Evolutionary conservation across 495 filamentous ascomycete genomes (phyloP).

Genomic region (Lepidopterella palustris): DNA sequence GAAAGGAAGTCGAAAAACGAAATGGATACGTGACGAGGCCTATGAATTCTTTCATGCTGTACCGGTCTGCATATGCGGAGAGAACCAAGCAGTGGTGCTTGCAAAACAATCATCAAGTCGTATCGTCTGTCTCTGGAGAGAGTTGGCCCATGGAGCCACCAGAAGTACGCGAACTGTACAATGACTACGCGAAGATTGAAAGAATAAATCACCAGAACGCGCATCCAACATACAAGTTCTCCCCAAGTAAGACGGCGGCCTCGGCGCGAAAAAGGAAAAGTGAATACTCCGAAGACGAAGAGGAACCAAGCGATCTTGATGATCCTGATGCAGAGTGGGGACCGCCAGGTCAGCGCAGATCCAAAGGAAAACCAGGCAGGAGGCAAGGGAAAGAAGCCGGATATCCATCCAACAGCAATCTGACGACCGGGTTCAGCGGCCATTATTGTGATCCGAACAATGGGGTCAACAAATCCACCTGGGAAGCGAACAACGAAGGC

Average conservation of each 20-base stretch:
- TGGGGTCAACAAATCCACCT: constrained; percentile 47
- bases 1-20: constrained; percentile 57
- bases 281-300: constrained; percentile 27
- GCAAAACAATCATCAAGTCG: constrained; percentile 91
- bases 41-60: constrained; percentile 99
- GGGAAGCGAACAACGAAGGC: constrained; percentile 56
- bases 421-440: constrained; percentile 9
- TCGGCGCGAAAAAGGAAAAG: constrained; percentile 48
- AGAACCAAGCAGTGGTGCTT: constrained; percentile 73
- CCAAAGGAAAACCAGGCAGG: constrained; percentile 2
- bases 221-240: constrained; percentile 93
- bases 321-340: constrained; percentile 32
- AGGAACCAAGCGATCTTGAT: constrained; percentile 27
- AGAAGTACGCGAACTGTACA: constrained; percentile 69
- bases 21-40: constrained; percentile 81
- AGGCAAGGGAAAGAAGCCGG: constrained; percentile 3
- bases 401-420: constrained; percentile 5
- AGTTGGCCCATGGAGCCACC: constrained; percentile 81
- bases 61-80: constrained; percentile 86
- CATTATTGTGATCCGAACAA: constrained; percentile 16
- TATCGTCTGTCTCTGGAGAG: constrained; percentile 73
- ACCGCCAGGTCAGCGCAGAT: constrained; percentile 18
- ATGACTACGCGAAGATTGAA: constrained; percentile 72
- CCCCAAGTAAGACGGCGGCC: constrained; percentile 62
- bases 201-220: constrained; percentile 77